Evolutionary conservation across 176 grass and related monocot species (phyloP).

Genomic region (Ampelocalamus luodianensis): DNA sequence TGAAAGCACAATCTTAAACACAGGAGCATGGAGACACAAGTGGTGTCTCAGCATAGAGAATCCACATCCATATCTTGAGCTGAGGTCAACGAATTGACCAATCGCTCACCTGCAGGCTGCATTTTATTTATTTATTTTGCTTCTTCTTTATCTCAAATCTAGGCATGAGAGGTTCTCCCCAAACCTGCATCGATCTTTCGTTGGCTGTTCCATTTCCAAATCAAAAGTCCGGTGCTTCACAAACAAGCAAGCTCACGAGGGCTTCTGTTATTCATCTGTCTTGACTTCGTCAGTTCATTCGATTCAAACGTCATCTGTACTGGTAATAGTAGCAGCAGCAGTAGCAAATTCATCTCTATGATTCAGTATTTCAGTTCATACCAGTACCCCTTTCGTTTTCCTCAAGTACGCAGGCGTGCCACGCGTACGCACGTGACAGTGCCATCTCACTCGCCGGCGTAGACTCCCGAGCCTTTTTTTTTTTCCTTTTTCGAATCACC

Average conservation of each 20-base stretch:
- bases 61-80: background rate
- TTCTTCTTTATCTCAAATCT: background rate
- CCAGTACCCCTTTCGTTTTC: too few species aligned
- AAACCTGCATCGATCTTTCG: background rate
- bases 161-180: background rate
- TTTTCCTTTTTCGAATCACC: too few species aligned
- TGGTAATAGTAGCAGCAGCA: too few species aligned
- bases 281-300: conserved; percentile 1
- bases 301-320: background rate
- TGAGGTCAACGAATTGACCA: background rate
- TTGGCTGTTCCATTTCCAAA: background rate
- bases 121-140: background rate
- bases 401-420: too few species aligned
- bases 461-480: too few species aligned
- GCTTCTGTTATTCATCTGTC: background rate
- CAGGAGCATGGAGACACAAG: background rate
- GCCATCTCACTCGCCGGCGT: too few species aligned
- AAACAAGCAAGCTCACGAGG: background rate
- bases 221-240: background rate
- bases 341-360: too few species aligned
- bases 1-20: too few species aligned
- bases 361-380: too few species aligned
- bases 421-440: too few species aligned
- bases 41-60: background rate
- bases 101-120: background rate